A percentile compares a stretch with the other conserved stretches of the same genome.
phyloP scores from a whole-genome alignment of 352 stramenopile genomes.

The Phytophthora hibernalis region DNA sequence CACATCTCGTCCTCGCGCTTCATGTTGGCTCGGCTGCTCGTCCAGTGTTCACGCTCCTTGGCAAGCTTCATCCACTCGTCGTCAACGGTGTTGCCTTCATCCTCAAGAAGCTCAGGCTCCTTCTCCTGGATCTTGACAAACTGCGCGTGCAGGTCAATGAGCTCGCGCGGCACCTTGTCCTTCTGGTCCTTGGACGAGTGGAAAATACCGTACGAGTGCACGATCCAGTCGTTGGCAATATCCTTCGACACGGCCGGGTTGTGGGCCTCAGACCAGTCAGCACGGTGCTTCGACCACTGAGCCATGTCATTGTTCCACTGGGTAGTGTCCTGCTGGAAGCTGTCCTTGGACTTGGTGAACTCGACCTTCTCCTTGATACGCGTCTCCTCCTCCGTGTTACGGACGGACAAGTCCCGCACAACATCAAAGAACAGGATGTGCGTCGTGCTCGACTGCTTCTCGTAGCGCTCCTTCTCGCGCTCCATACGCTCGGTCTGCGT shows the following conservation, averaged over 20 bases:
- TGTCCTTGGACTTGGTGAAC: slow-evolving; percentile 90
- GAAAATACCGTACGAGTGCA: slow-evolving; percentile 88
- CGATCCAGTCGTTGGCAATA: slow-evolving; percentile 89
- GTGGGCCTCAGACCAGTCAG: slow-evolving; percentile 87
- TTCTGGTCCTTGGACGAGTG: slow-evolving; percentile 59
- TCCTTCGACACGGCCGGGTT: slow-evolving; percentile 89
- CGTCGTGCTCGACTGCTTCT: slow-evolving; percentile 75
- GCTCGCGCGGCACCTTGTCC: slow-evolving; percentile 70
- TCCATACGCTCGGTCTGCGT: slow-evolving; percentile 80
- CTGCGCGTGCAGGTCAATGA: slow-evolving; percentile 76
- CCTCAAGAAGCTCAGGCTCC: slow-evolving; percentile 78
- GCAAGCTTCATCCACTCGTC: slow-evolving; percentile 91
- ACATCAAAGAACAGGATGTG: slow-evolving; percentile 90
- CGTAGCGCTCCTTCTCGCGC: slow-evolving; percentile 84
- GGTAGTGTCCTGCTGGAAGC: slow-evolving; percentile 87
- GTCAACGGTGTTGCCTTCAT: slow-evolving; percentile 83
- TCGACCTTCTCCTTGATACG: slow-evolving; percentile 89
- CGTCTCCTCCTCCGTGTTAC: slow-evolving; percentile 82
- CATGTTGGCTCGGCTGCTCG: slow-evolving; percentile 88
- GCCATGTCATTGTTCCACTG: slow-evolving; percentile 92
- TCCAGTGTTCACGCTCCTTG: slow-evolving; percentile 91
- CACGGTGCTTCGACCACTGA: slow-evolving; percentile 87
- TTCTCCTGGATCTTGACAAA: slow-evolving; percentile 88
- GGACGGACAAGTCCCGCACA: slow-evolving; percentile 70
- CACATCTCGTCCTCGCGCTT: slow-evolving; percentile 91